phyloP scores from a whole-genome alignment of 495 filamentous ascomycete species.

The Penicillium daleae region DNA sequence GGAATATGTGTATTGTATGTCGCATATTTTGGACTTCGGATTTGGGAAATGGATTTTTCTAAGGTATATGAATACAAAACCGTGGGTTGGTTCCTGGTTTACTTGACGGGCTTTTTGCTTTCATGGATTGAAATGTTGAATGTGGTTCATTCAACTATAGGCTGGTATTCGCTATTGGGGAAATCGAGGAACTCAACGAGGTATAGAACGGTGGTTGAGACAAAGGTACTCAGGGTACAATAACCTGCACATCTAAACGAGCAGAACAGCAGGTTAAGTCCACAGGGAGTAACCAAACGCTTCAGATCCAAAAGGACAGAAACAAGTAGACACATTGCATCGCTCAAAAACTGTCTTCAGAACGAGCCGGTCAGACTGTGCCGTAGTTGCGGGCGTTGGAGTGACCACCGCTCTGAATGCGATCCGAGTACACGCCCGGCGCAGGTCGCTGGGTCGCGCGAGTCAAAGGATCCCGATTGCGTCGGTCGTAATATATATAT shows the following conservation, averaged over 20 bases:
- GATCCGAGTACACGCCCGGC: conserved; percentile 80
- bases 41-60: neutral
- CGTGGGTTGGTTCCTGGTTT: neutral
- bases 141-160: neutral
- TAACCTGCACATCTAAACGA: too few relatives aligned
- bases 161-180: neutral
- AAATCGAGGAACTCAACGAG: neutral
- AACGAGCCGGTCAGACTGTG: conserved; percentile 39
- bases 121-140: too few relatives aligned
- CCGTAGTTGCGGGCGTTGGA: conserved; percentile 48
- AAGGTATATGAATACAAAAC: neutral
- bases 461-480: conserved; percentile 59
- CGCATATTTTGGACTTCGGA: neutral
- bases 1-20: neutral
- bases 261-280: too few relatives aligned
- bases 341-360: neutral
- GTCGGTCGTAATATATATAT: conserved; percentile 81
- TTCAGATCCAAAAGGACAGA: neutral
- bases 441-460: conserved; percentile 52
- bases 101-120: neutral
- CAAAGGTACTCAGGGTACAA: too few relatives aligned
- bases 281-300: neutral
- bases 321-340: neutral
- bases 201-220: neutral
- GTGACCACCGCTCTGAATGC: conserved; percentile 71